Evolutionary conservation across 202 grass and related monocot genomes (phyloP).

Genomic region (Setaria italica): DNA sequence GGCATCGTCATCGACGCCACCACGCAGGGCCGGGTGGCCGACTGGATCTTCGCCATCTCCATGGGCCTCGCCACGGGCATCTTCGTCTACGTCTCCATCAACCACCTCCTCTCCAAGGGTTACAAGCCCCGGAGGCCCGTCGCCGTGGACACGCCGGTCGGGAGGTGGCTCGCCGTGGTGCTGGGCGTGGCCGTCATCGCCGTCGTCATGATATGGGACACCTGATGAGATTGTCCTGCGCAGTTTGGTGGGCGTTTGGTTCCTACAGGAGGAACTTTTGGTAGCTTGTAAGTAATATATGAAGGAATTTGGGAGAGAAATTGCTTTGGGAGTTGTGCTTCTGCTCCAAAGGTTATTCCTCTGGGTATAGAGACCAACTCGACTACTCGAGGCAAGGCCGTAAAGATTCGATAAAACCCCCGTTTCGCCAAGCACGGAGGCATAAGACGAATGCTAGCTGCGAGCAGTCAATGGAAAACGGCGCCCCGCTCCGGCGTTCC

Average conservation of each 20-base stretch:
- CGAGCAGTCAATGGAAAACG: no score
- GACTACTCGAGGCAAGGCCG: no score
- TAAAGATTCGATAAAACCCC: no score
- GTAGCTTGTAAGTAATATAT: background rate
- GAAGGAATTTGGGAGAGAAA: background rate
- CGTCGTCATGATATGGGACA: constrained; percentile 98
- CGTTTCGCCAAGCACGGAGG: no score
- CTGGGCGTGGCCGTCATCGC: constrained; percentile 81
- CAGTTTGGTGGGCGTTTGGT: background rate
- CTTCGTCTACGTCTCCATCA: constrained; percentile 93
- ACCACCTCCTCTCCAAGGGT: constrained; percentile 84
- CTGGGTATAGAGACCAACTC: no score
- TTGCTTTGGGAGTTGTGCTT: background rate
- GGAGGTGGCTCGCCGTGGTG: constrained; percentile 68
- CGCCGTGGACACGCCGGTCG: constrained; percentile 55
- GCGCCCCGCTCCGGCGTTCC: no score
- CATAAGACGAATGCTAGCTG: no score
- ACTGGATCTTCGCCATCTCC: constrained; percentile 91
- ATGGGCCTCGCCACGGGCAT: constrained; percentile 89
- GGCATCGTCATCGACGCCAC: constrained; percentile 94
- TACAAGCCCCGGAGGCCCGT: constrained; percentile 63
- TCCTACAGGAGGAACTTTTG: constrained; percentile 1
- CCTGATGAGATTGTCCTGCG: constrained; percentile 26
- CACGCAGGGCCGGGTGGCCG: constrained; percentile 76
- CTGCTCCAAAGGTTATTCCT: no score